A percentile compares a stretch with the other conserved stretches of the same genome.
These are phyloP conservation scores for Luffa aegyptiaca DNA, from an alignment of 306 rosid species.

Conservation along the genomic window DNA sequence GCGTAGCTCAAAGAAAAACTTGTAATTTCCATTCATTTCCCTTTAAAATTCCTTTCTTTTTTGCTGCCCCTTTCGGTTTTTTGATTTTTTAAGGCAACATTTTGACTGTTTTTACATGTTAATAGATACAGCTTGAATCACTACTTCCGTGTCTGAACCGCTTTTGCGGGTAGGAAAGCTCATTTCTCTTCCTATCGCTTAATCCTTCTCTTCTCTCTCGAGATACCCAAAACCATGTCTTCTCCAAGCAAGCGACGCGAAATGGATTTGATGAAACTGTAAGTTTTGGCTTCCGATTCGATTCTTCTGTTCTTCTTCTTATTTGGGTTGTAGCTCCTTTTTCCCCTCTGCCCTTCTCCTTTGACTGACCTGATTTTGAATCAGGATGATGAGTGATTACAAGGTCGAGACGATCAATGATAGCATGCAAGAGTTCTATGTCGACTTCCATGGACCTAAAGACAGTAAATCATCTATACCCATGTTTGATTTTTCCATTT, in stretches of 20 bases:
- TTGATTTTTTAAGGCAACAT: neutral
- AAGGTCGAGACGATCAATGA: conserved; percentile 75
- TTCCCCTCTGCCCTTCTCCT: conserved; percentile 5
- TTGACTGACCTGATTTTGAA: conserved; percentile 17
- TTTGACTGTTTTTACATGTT: neutral
- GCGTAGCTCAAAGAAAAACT: neutral
- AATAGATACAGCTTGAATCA: neutral
- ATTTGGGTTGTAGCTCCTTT: neutral
- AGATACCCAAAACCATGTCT: conserved; percentile 37
- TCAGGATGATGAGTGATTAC: conserved; percentile 92
- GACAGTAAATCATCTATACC: conserved; percentile 42
- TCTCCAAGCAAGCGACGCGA: conserved; percentile 85
- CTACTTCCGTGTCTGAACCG: conserved; percentile 14
- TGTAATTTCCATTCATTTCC: neutral
- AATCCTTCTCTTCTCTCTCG: neutral
- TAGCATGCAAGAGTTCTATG: conserved; percentile 66
- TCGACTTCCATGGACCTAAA: conserved; percentile 75
- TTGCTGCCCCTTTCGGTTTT: neutral
- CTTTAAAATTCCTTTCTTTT: neutral
- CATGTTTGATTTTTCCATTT: conserved; percentile 9
- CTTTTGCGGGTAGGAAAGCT: conserved; percentile 7
- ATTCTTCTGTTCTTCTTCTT: neutral
- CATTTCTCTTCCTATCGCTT: conserved; percentile 3
- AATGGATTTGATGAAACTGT: conserved; percentile 94
- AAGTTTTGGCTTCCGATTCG: neutral